Evolutionary conservation across 768 basidiomycete species (phyloP), one percentile per base, ranked within the genome.

Genomic region (Cystoderma amianthinum): DNA sequence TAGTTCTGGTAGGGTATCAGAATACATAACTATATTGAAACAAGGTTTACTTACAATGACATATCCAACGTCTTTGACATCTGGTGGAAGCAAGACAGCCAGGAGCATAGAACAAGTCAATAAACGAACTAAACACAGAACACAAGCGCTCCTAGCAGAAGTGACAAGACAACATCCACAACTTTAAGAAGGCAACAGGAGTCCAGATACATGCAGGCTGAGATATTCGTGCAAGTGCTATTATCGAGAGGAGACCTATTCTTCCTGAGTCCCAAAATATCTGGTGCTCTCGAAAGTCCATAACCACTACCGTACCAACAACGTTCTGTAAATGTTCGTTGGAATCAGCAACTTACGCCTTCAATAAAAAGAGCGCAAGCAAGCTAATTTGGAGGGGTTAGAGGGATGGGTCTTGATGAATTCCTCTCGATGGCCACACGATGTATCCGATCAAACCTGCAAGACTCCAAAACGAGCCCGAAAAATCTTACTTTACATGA

Each of bases 61-160:
- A 65, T 93, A 97, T 53, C 88, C 85, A 52, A 98, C 93, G 69
- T 98, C 94, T 85, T 98, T 97, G 67, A 98, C 94, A 73, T 96
- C 95, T 96, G 67, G 53, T 55, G 52, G 43, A 56, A 43, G 56
- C 43, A 58, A 48, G 45, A 42, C 44, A 47, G 50, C 51, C 43
- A 52, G 44, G 50, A 44, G 57, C 47, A 46, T 12, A 39, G 22
- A 42, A 34, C n/a, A 46, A 51, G 61, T 51, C 65, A 45, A 66
- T 55, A 58, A 55, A 62, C n/a, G 53, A 55, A 68, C 72, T 74
- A 65, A 72, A 74, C 65, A 72, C 49, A 59, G 48, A 57, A 53
- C 54, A 66, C 69, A 78, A 76, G 75, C 72, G 72, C 74, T 65
- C 65, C 67, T 63, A 59, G 55, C 53, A 35, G 44, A 55, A 50